These are phyloP conservation scores for Brettanomyces bruxellensis DNA, from an alignment of 805 yeast genomes.

Conservation along the genomic window DNA sequence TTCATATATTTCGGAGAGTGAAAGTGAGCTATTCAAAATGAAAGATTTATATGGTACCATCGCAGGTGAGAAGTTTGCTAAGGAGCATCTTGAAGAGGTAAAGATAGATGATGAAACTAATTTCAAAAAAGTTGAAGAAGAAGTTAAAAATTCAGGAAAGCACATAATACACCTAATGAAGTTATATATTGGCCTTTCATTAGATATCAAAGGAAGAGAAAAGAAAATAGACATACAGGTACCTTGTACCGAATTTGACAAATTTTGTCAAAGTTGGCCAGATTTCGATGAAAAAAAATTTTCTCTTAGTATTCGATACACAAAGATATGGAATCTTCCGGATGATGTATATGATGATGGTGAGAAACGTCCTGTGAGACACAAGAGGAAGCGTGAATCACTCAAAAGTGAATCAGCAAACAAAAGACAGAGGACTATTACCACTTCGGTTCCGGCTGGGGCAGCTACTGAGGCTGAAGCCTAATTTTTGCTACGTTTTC, in stretches of 20 bases:
- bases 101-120: conserved; percentile 23
- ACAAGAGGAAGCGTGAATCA: conserved; percentile 36
- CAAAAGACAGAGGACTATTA: conserved; percentile 19
- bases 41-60: conserved; percentile 44
- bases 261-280: conserved; percentile 66
- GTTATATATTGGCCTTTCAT: conserved; percentile 69
- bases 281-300: conserved; percentile 53
- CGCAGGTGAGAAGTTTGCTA: conserved; percentile 39
- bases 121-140: conserved; percentile 19
- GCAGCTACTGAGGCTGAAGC: not conserved
- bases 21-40: conserved; percentile 28
- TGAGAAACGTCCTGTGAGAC: conserved; percentile 67
- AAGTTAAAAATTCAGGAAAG: conserved; percentile 16
- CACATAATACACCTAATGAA: conserved; percentile 53
- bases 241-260: conserved; percentile 86
- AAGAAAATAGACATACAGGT: conserved; percentile 74
- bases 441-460: not conserved
- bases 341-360: conserved; percentile 73
- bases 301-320: conserved; percentile 60
- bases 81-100: conserved; percentile 24
- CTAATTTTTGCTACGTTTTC: too few relatives aligned
- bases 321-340: conserved; percentile 74
- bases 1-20: conserved; percentile 33
- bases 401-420: conserved; percentile 24
- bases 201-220: conserved; percentile 41